These are phyloP conservation scores for Pichia sporocuriosa DNA, from an alignment of 805 yeast genomes.

Conservation along the genomic window DNA sequence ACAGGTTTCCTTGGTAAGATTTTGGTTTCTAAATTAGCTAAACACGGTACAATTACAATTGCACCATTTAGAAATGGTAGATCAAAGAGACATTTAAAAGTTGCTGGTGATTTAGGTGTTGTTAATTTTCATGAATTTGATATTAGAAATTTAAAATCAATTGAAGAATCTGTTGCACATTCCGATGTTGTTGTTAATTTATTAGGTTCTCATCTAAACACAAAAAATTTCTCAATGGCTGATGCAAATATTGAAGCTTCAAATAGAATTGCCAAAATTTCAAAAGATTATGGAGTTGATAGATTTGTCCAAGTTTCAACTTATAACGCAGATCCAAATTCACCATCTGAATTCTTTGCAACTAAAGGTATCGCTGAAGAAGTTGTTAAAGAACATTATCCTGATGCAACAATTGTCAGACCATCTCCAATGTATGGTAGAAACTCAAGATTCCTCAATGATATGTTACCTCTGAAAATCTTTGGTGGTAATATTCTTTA, in stretches of 20 bases:
- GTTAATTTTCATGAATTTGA: constrained; percentile 80
- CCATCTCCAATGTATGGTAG: constrained; percentile 77
- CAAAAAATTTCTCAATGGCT: constrained; percentile 76
- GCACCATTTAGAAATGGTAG: constrained; percentile 79
- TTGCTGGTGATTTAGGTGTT: constrained; percentile 82
- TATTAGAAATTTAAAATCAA: constrained; percentile 65
- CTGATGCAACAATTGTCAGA: constrained; percentile 78
- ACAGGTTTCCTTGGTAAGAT: constrained; percentile 74
- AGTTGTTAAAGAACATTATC: constrained; percentile 57
- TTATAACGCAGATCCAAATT: constrained; percentile 63
- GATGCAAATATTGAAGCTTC: constrained; percentile 79
- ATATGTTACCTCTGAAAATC: constrained; percentile 46
- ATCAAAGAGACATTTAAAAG: constrained; percentile 71
- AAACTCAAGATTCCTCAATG: constrained; percentile 63
- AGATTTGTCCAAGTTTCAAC: constrained; percentile 74
- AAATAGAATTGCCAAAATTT: constrained; percentile 68
- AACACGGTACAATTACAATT: constrained; percentile 72
- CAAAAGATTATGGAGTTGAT: constrained; percentile 62
- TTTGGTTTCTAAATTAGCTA: constrained; percentile 63
- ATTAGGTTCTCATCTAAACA: constrained; percentile 67
- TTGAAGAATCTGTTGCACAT: constrained; percentile 70
- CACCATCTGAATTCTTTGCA: constrained; percentile 65
- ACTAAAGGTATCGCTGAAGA: constrained; percentile 77
- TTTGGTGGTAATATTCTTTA: constrained; percentile 62
- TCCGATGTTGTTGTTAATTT: constrained; percentile 79